These are phyloP conservation scores for Daldinia grandis DNA, from an alignment of 495 filamentous ascomycete genomes.

Conservation along the genomic window DNA sequence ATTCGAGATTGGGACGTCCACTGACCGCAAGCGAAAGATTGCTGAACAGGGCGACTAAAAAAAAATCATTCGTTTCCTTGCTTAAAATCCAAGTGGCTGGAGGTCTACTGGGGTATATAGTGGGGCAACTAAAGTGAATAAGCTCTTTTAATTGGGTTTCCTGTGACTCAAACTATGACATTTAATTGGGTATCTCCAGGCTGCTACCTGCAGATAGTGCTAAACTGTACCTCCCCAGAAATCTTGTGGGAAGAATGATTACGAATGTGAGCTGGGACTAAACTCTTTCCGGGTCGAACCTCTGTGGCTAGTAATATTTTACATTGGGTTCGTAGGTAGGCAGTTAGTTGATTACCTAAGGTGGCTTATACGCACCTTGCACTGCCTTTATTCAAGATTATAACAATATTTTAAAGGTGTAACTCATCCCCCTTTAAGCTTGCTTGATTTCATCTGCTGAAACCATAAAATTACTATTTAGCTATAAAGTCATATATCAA, in stretches of 20 bases:
- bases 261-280: conserved; percentile 3
- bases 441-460: neutral
- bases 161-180: conserved; percentile 29
- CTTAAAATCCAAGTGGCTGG: conserved; percentile 43
- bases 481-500: neutral
- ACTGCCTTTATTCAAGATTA: neutral
- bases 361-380: neutral
- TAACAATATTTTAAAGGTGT: neutral
- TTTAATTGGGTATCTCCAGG: conserved; percentile 15
- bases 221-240: conserved; percentile 4
- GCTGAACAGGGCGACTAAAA: conserved; percentile 35
- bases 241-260: conserved; percentile 6
- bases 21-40: conserved; percentile 39
- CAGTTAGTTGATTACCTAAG: too few relatives aligned
- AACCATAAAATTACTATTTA: neutral
- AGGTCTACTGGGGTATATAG: conserved; percentile 21
- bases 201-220: neutral
- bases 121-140: neutral
- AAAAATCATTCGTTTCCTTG: conserved; percentile 33
- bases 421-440: neutral
- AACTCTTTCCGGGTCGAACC: conserved; percentile 14
- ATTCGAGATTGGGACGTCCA: conserved; percentile 31
- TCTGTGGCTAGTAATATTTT: neutral
- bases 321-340: too few relatives aligned
- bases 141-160: conserved; percentile 16